Evolutionary conservation across 1,139 yeast genomes (phyloP), one percentile per base, ranked within the genome.

Genomic region (Lodderomyces pseudojiufengensis): DNA sequence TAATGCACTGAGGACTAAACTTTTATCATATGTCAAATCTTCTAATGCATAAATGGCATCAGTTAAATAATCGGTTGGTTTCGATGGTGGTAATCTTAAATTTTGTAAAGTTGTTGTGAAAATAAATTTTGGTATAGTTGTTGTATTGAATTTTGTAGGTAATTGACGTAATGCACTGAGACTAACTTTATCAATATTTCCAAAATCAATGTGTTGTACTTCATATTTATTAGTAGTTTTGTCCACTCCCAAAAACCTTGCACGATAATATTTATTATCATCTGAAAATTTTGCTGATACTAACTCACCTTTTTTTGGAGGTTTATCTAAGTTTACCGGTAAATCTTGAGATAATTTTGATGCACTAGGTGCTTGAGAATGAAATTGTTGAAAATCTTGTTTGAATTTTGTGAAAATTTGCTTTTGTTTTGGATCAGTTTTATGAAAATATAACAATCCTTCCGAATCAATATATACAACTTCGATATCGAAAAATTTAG

Each of bases 181-280:
- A 11, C 75, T 50, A 18, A 79, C 78, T 33, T 57, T 55, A 47
- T 78, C 83, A 31, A 65, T 52, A 37, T 76, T 76, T 33, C 92
- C 92, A 45, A 76, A 78, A 54, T 84, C 94, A 40, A 82, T 57
- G 45, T 80, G 81, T 48, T 72, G 70, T 15, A 83, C 80, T 33
- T 73, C 71, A 47, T 61, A 77, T 41, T 62, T 62, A 39, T 61
- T 60, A 22, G 70, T 51, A 7, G 70, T 48, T 45, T 71, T 71
- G 46, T 82, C 85, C 42, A 66, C 65, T 11, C 65, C 59, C 11
- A 71, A 40, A 30, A 84, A 76, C 43, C 61, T 69, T 12, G 81
- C 90, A 53, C 90, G 76, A 58, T 76, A 78, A 54, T 57, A 81
- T 49, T 73, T 75, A 25, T 75, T 73, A 47, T 75, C 74, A 31